Evolutionary conservation across 495 filamentous ascomycete genomes (phyloP).

Genomic region (Hyaloscypha bicolor): DNA sequence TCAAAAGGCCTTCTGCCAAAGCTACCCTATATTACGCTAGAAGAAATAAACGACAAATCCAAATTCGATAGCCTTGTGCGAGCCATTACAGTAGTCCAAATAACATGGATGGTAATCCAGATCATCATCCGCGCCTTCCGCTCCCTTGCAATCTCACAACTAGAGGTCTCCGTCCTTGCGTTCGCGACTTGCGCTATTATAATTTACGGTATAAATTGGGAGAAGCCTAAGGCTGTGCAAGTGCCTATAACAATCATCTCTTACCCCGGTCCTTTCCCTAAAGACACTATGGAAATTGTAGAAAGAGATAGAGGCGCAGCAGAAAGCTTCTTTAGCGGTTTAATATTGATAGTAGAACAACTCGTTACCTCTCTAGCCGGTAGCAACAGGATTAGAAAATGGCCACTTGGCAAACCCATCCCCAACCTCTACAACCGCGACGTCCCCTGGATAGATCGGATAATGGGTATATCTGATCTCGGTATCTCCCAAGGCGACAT

Average conservation of each 20-base stretch:
- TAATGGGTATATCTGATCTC: too few relatives aligned
- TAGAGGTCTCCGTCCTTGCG: slow-evolving; percentile 39
- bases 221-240: slow-evolving; percentile 34
- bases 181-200: slow-evolving; percentile 34
- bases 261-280: background rate
- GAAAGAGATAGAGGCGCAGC: too few relatives aligned
- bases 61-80: slow-evolving; percentile 40
- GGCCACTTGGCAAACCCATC: too few relatives aligned
- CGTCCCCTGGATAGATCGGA: too few relatives aligned
- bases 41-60: slow-evolving; percentile 41
- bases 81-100: slow-evolving; percentile 35
- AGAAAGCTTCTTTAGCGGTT: too few relatives aligned
- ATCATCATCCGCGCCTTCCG: slow-evolving; percentile 30
- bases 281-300: background rate
- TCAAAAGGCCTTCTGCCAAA: background rate
- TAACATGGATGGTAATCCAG: slow-evolving; percentile 35
- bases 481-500: too few relatives aligned
- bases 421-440: too few relatives aligned
- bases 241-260: background rate
- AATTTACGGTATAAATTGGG: slow-evolving; percentile 29
- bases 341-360: too few relatives aligned
- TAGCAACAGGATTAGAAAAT: too few relatives aligned
- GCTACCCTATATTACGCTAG: slow-evolving; percentile 14
- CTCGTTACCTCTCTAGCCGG: too few relatives aligned
- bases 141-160: slow-evolving; percentile 34